These are phyloP conservation scores for Starmerella davenportii DNA, from an alignment of 805 yeast species.

Conservation along the genomic window DNA sequence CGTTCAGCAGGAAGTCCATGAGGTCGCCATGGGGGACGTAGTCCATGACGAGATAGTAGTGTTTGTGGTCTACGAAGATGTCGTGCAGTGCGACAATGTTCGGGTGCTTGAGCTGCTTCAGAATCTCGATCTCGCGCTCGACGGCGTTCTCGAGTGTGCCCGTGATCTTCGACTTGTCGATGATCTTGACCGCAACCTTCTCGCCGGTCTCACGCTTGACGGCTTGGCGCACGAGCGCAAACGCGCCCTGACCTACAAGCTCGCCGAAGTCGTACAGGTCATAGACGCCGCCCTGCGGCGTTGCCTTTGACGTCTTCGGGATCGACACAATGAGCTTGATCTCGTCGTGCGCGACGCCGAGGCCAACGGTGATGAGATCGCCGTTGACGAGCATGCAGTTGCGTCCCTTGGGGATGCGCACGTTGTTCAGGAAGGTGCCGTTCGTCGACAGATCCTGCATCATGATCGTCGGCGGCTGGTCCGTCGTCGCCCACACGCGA, in stretches of 20 bases:
- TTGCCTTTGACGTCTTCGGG: conserved; percentile 21
- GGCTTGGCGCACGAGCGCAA: conserved; percentile 87
- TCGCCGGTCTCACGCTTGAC: conserved; percentile 71
- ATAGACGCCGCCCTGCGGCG: conserved; percentile 34
- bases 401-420: conserved; percentile 52
- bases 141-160: conserved; percentile 68
- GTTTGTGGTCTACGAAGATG: conserved; percentile 65
- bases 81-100: conserved; percentile 70
- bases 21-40: conserved; percentile 91
- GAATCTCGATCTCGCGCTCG: conserved; percentile 49
- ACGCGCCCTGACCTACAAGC: conserved; percentile 93
- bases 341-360: conserved; percentile 61
- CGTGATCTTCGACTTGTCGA: conserved; percentile 58
- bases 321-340: conserved; percentile 29
- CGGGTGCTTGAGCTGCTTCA: conserved; percentile 63
- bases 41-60: conserved; percentile 84
- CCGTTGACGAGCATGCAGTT: conserved; percentile 77
- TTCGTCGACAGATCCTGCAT: conserved; percentile 70
- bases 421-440: conserved; percentile 75
- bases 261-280: conserved; percentile 66
- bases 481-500: conserved; percentile 47
- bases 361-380: conserved; percentile 80
- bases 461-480: conserved; percentile 31
- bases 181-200: conserved; percentile 79
- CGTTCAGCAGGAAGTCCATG: conserved; percentile 41